These are phyloP conservation scores for Claviceps sp. DNA, from an alignment of 2,329 filamentous ascomycete genomes.

Conservation along the genomic window DNA sequence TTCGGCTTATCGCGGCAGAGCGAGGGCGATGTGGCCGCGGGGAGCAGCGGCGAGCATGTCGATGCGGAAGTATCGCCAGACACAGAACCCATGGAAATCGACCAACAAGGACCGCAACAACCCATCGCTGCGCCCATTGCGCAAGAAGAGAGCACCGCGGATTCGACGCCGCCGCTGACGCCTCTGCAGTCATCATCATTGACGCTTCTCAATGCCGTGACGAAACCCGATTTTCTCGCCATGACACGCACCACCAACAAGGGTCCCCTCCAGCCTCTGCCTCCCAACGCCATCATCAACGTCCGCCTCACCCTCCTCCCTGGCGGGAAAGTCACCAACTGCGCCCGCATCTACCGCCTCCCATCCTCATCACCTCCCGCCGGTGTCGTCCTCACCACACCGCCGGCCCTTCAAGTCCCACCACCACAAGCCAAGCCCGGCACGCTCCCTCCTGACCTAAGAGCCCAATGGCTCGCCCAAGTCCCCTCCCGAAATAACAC, in stretches of 20 bases:
- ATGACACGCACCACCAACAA: conserved; percentile 11
- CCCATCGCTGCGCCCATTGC: background rate
- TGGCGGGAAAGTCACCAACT: conserved; percentile 56
- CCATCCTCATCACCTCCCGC: conserved; percentile 23
- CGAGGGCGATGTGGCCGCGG: background rate
- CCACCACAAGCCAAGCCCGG: conserved; percentile 8
- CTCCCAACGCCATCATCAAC: conserved; percentile 34
- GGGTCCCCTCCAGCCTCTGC: conserved; percentile 12
- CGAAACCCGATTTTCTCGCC: conserved; percentile 18
- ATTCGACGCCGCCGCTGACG: background rate
- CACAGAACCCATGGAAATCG: conserved; percentile 19
- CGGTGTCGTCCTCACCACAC: conserved; percentile 19
- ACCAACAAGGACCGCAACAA: conserved; percentile 7
- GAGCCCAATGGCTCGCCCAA: conserved; percentile 58
- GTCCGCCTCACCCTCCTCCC: conserved; percentile 53
- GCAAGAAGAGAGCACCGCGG: background rate
- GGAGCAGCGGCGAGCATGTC: conserved; percentile 1
- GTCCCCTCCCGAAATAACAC: conserved; percentile 19
- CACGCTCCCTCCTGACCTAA: conserved; percentile 34
- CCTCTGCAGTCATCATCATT: conserved; percentile 3
- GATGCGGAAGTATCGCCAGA: conserved; percentile 4
- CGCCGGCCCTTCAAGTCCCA: conserved; percentile 33
- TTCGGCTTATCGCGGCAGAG: conserved; percentile 22
- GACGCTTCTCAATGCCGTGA: conserved; percentile 11
- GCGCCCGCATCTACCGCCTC: conserved; percentile 77